Evolutionary conservation across 2,329 filamentous ascomycete genomes (phyloP).

Genomic region (Curvularia eragrostidis): DNA sequence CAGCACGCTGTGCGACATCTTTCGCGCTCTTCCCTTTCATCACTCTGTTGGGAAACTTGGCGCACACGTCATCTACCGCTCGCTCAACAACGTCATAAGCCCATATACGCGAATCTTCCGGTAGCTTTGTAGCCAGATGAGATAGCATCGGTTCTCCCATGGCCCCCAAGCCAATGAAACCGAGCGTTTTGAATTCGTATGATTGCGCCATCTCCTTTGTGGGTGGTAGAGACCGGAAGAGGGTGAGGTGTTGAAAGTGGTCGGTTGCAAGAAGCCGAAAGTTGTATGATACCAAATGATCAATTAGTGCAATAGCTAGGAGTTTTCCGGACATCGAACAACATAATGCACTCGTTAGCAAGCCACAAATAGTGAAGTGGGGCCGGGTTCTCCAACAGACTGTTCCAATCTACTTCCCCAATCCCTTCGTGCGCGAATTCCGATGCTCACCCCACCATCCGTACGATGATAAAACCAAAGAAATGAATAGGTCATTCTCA

Average conservation of each 20-base stretch:
- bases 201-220: constrained; percentile 29
- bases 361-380: constrained; percentile 14
- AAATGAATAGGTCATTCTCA: not conserved
- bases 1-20: constrained; percentile 59
- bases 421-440: not conserved
- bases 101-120: constrained; percentile 53
- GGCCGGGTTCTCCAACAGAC: constrained; percentile 19
- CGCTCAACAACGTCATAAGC: constrained; percentile 58
- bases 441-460: not conserved
- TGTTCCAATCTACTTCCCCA: not conserved
- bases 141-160: constrained; percentile 63
- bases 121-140: constrained; percentile 58
- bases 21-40: constrained; percentile 53
- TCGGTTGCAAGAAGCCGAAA: not conserved
- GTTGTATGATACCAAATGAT: too few species aligned
- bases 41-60: constrained; percentile 51
- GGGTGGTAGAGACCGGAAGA: not conserved
- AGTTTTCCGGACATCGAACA: not conserved
- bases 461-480: not conserved
- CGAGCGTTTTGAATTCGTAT: constrained; percentile 42
- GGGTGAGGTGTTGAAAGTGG: not conserved
- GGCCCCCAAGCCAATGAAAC: constrained; percentile 63
- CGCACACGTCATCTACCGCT: constrained; percentile 53
- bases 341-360: not conserved
- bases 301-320: not conserved